Base-by-base conservation (phyloP, 2,329 filamentous ascomycete species). In the Teratosphaeria destructans region DNA sequence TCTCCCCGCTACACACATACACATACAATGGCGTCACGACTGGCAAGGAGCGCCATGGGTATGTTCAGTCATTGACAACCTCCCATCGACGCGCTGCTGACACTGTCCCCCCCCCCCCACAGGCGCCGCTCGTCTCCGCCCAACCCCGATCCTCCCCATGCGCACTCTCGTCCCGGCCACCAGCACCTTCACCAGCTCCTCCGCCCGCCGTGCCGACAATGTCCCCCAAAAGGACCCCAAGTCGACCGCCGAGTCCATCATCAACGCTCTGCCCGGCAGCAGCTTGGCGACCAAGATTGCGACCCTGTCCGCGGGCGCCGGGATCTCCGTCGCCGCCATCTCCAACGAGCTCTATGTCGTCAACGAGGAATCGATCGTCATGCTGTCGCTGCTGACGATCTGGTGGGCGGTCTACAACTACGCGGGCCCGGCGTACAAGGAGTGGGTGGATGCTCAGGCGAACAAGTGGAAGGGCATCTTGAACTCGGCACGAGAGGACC, bases 261-360 rank as follows among this genome's bases (percentile, higher is more conserved):
- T 99, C 73, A 91, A 99, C 72, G 82, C 92, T 65, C 84, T 99
- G 58, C 94, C 94, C 72, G 94, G 95, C 71, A 96, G 85, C 84
- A 93, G 84, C 74, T 82, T 96, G 66, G 81, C 95, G 74, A 95
- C 90, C 78, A 99, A 99, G 87, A 91, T 90, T 69, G 94, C 94
- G 73, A 93, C 96, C 75, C 88, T 99, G 72, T 97, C 93, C 74
- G 92, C 90, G 71, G 87, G 88, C 66, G 90, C 94, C 72, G 93
- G 89, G 79, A 79, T 95, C 70, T 92, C 89, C 72, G 84, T 95
- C 77, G 95, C 94, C 75, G 94, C 91, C 73, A 91, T 99, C 80
- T 95, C 89, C 86, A 99, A 95, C 81, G 94, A 99, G 85, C 91
- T 97, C 82, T 97, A 96, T 80, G 91, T 99, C 76, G 84, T 99